These are phyloP conservation scores for Aureobasidium sp. DNA, from an alignment of 2,329 filamentous ascomycete genomes.

Conservation along the genomic window DNA sequence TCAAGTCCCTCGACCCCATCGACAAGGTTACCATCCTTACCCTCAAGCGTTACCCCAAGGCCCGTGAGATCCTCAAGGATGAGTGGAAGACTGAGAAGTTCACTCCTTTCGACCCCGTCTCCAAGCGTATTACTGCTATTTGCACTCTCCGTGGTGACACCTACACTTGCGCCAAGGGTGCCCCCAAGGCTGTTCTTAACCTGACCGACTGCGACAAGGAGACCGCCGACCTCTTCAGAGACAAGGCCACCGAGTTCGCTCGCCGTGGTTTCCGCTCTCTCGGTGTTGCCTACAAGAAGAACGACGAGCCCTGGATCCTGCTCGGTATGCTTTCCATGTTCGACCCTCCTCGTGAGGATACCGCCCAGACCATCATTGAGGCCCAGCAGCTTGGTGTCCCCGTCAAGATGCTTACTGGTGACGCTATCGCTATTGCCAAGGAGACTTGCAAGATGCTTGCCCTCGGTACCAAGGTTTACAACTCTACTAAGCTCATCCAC, in stretches of 20 bases:
- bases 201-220: conserved; percentile 62
- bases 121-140: conserved; percentile 68
- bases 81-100: conserved; percentile 74
- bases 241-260: conserved; percentile 68
- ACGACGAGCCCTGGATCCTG: conserved; percentile 65
- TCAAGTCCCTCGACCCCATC: conserved; percentile 71
- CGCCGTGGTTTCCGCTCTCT: conserved; percentile 74
- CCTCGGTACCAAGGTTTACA: conserved; percentile 73
- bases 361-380: conserved; percentile 70
- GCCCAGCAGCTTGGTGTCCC: conserved; percentile 68
- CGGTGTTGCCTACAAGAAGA: conserved; percentile 72
- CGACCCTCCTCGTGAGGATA: conserved; percentile 71
- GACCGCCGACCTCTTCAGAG: conserved; percentile 59
- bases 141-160: conserved; percentile 62
- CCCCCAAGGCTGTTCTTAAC: conserved; percentile 66
- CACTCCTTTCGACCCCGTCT: conserved; percentile 71
- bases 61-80: conserved; percentile 65
- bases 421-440: conserved; percentile 72
- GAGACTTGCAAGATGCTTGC: conserved; percentile 78
- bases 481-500: conserved; percentile 70
- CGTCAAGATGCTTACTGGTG: conserved; percentile 78
- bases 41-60: conserved; percentile 69
- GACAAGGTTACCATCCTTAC: conserved; percentile 74
- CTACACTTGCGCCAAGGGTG: conserved; percentile 70
- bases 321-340: conserved; percentile 75